Base-by-base conservation (phyloP, 1,284 basidiomycete genomes). In the Golubevia pallescens region DNA sequence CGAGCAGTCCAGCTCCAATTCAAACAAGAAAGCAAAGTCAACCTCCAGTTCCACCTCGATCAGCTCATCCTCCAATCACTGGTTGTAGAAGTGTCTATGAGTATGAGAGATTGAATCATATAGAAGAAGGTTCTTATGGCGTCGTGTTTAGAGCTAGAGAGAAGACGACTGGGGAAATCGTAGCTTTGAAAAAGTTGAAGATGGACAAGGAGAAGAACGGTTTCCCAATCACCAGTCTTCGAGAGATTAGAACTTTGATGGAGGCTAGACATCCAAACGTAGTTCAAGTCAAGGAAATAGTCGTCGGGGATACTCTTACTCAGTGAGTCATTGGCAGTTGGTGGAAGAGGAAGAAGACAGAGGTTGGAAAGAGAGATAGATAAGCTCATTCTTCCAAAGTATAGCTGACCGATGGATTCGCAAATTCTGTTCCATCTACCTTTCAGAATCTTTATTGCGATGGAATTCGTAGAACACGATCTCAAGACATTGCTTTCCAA, bases 391-490 rank as follows among this genome's bases (percentile, higher is more conserved):
- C n/a, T n/a, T n/a, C n/a, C n/a, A n/a, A n/a, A n/a, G n/a, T n/a
- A n/a, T n/a, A n/a, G n/a, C n/a, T n/a, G n/a, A n/a, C n/a, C n/a
- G n/a, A n/a, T n/a, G n/a, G n/a, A n/a, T n/a, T n/a, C n/a, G n/a
- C n/a, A n/a, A n/a, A n/a, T n/a, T n/a, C n/a, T n/a, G n/a, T n/a
- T n/a, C n/a, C n/a, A n/a, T n/a, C n/a, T n/a, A n/a, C n/a, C n/a
- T n/a, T n/a, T n/a, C n/a, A 95, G 94, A 88, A 94, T 98, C 63
- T 99, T 95, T 86, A 94, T 99, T 70, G 95, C 97, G 34, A 98
- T 98, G 95, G 96, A 98, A 81, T 99, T 99, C 83, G 95, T 99
- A 82, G 97, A 99, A 86, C 97, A 99, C 86, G 96, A 99, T 86
- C 91, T 99, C 82, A 99, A 99, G 87, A 93, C 95, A 1, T 89